Conservation (phyloP, 108 stramenopile genomes). For the Stephanodiscus triporus region DNA sequence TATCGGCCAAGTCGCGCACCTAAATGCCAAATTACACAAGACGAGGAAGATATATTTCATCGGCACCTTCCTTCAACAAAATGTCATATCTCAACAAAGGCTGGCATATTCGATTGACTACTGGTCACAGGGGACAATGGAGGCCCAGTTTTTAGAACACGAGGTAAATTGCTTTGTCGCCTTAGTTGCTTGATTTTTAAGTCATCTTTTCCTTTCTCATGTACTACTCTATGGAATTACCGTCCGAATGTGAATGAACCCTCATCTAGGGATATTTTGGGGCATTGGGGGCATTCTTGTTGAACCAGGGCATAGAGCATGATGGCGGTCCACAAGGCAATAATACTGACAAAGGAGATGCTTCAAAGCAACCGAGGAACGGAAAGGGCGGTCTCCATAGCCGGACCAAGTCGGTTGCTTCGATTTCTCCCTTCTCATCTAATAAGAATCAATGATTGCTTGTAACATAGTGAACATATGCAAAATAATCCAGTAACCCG, state of each 20-base stretch:
- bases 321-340: constrained; percentile 10
- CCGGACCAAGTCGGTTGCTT: constrained; percentile 36
- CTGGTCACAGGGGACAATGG: constrained; percentile 96
- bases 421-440: constrained; percentile 9
- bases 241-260: not conserved
- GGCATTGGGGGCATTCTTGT: constrained; percentile 89
- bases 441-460: not conserved
- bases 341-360: constrained; percentile 7
- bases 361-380: constrained; percentile 22
- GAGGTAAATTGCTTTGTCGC: constrained; percentile 41
- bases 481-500: not conserved
- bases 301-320: constrained; percentile 67
- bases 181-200: not conserved
- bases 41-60: constrained; percentile 94
- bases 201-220: not conserved
- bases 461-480: not conserved
- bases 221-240: too few relatives aligned
- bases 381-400: constrained; percentile 17
- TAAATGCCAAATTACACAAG: constrained; percentile 91
- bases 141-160: constrained; percentile 96
- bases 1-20: constrained; percentile 96
- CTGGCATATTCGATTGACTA: constrained; percentile 95
- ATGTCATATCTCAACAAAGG: constrained; percentile 86
- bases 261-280: constrained; percentile 82
- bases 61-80: constrained; percentile 96